phyloP scores from a whole-genome alignment of 768 basidiomycete species.

The Stropharia rugosoannulata region DNA sequence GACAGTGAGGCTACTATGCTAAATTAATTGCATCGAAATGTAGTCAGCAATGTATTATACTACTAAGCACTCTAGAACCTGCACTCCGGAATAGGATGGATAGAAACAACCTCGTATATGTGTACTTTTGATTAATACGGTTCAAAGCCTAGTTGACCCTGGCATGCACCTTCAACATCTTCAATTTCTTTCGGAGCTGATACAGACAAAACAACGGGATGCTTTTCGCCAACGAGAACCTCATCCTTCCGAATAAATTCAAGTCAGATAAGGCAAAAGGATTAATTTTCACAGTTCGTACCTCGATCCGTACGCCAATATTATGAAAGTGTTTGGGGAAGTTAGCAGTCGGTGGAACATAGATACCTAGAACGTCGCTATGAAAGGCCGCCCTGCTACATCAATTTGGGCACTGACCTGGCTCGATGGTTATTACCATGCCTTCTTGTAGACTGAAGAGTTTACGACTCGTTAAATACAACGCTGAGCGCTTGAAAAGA shows the following conservation, averaged over 20 bases:
- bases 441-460: conserved; percentile 65
- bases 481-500: not conserved
- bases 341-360: conserved; percentile 75
- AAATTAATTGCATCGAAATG: too few species aligned
- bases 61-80: too few species aligned
- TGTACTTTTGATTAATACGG: conserved; percentile 29
- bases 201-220: conserved; percentile 64
- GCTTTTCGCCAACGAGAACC: conserved; percentile 62
- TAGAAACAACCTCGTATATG: not conserved
- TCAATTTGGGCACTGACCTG: conserved; percentile 44
- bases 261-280: not conserved
- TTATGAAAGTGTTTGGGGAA: conserved; percentile 92
- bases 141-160: conserved; percentile 66
- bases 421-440: conserved; percentile 93
- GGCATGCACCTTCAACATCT: conserved; percentile 81
- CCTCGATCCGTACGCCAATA: conserved; percentile 91
- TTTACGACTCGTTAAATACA: not conserved
- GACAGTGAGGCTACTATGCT: too few species aligned
- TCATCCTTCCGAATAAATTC: conserved; percentile 52
- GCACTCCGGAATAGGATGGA: too few species aligned
- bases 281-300: conserved; percentile 19
- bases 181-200: conserved; percentile 83
- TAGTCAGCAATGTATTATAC: too few species aligned
- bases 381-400: not conserved
- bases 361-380: conserved; percentile 54